Conservation (phyloP, 768 basidiomycete genomes). For the Kockovaella imperatae region DNA sequence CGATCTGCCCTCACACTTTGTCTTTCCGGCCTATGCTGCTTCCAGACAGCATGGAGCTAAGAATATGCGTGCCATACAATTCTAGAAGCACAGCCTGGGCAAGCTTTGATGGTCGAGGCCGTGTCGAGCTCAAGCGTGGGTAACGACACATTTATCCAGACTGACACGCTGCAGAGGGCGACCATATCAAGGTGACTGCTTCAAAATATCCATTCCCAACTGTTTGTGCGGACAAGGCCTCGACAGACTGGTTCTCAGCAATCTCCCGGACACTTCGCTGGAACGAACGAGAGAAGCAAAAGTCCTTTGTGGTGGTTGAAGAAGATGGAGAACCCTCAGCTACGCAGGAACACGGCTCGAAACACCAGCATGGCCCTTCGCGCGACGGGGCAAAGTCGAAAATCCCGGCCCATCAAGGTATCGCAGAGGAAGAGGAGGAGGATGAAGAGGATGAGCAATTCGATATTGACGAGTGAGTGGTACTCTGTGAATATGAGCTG, state of each 20-base stretch:
- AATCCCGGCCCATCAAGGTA: constrained; percentile 29
- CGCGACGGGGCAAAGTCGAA: background rate
- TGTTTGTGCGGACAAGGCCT: constrained; percentile 94
- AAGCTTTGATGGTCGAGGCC: constrained; percentile 92
- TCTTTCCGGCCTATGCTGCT: constrained; percentile 98
- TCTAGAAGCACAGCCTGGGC: constrained; percentile 98
- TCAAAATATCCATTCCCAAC: constrained; percentile 98
- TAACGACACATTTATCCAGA: constrained; percentile 13
- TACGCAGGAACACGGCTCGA: background rate
- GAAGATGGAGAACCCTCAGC: constrained; percentile 54
- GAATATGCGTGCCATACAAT: constrained; percentile 98
- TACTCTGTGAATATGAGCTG: background rate
- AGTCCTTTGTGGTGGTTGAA: constrained; percentile 96
- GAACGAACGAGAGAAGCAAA: constrained; percentile 98
- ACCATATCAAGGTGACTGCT: constrained; percentile 96
- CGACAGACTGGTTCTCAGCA: constrained; percentile 96
- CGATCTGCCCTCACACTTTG: constrained; percentile 95
- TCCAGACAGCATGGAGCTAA: constrained; percentile 95
- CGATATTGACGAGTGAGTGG: constrained; percentile 74
- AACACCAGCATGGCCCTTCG: constrained; percentile 13
- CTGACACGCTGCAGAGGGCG: constrained; percentile 64
- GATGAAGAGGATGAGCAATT: constrained; percentile 69
- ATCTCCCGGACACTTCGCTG: constrained; percentile 95
- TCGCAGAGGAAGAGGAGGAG: constrained; percentile 48
- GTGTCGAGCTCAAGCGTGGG: constrained; percentile 91